phyloP scores from a whole-genome alignment of 495 filamentous ascomycete genomes.

The Entonaema liquescens region DNA sequence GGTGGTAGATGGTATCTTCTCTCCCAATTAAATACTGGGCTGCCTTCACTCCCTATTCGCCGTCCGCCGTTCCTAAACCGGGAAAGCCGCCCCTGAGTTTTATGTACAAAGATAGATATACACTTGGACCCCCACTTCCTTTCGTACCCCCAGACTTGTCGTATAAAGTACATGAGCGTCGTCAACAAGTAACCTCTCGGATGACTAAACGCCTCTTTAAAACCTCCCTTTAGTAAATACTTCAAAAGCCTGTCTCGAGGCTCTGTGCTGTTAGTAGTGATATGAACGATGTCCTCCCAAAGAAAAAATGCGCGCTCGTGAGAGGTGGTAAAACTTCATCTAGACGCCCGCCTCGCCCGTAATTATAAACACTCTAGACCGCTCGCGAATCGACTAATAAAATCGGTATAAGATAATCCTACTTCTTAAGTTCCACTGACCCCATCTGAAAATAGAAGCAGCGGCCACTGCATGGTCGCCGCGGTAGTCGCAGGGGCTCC shows the following conservation, averaged over 20 bases:
- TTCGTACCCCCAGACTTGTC: slow-evolving; percentile 5
- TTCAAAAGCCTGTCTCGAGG: background rate
- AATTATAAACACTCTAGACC: slow-evolving; percentile 1
- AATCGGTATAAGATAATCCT: background rate
- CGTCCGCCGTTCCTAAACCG: background rate
- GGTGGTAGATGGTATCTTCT: background rate
- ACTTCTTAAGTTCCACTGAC: slow-evolving; percentile 37
- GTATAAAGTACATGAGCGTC: slow-evolving; percentile 35
- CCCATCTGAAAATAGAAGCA: slow-evolving; percentile 44
- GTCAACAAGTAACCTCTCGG: slow-evolving; percentile 7
- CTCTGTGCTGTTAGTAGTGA: background rate
- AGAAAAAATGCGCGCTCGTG: background rate
- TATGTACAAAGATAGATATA: slow-evolving; percentile 10
- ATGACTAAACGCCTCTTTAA: slow-evolving; percentile 2
- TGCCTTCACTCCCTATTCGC: background rate
- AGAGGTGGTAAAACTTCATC: background rate
- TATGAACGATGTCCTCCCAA: background rate
- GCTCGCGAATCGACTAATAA: background rate
- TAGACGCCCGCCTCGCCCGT: background rate
- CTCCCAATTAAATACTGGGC: background rate
- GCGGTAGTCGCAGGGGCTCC: slow-evolving; percentile 32
- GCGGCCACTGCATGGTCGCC: slow-evolving; percentile 42
- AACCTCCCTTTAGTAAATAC: background rate
- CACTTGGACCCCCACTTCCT: background rate
- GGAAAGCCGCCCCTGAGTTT: background rate